Base-by-base conservation (phyloP, 192 early-diverging fungal genomes). In the Cetraspora pellucida region DNA sequence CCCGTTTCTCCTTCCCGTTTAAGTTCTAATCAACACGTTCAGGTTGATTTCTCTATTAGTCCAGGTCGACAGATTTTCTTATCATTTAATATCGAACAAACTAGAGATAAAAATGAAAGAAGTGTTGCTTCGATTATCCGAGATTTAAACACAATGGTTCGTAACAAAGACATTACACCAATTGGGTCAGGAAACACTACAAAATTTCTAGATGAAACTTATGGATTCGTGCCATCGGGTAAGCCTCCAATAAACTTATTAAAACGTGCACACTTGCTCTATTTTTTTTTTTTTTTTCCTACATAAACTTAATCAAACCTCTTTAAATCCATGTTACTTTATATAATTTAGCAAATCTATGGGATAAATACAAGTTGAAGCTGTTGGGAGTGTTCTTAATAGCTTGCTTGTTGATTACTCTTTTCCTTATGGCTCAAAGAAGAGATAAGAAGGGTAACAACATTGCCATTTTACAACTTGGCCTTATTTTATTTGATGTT, bases 401-500 rank as follows among this genome's bases (percentile, higher is more conserved):
- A 16, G 14, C 37, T 25, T 37, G n/a, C 13, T 3, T 68, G 0
- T 47, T 68, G 13, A 37, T 45, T 3, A 14, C 46, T 13, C 21
- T 47, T 46, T 68, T 30, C 31, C 21, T 68, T 17, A 16, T 68
- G 6, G 66, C 66, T 19, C 37, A 31, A 37, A 45, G 43, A 31
- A 68, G 37, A 45, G 21, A 68, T 45, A 43, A 44, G 1, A 30
- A 73, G 71, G 71, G 52, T 58, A 3, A 43, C n/a, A 73, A 73
- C 21, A 14, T 54, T 16, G 71, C 37, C n/a, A 58, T 73, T 14
- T 58, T 73, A 30, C 54, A 58, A 58, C 11, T 73, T n/a, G 71
- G 10, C 1, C 21, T 73, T 4, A 31, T 58, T 3, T 57, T 59
- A 43, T 43, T 73, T 58, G 71, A 72, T 58, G 31, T 72, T n/a